Conservation (phyloP, 2,329 filamentous ascomycete species). For the Trichophyton equinum region DNA sequence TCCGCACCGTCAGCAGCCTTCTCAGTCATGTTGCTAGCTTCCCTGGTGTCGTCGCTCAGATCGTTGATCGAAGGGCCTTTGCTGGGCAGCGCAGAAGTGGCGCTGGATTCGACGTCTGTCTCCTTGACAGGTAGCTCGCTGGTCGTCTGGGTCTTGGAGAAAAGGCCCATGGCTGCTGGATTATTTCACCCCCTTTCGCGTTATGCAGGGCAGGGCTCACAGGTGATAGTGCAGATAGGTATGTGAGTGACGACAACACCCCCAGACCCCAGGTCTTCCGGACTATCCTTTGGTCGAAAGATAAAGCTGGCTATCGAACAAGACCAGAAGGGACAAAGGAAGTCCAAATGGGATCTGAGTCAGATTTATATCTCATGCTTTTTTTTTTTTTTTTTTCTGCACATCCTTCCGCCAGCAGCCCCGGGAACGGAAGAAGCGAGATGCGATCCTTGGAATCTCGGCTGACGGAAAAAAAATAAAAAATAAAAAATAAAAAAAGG, state of each 20-base stretch:
- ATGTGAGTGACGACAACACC: neutral
- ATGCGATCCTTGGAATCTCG: neutral
- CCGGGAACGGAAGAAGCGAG: neutral
- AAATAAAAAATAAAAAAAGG: neutral
- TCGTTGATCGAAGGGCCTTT: slow-evolving; percentile 3
- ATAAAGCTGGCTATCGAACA: neutral
- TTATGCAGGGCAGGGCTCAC: no score
- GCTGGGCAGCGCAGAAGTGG: slow-evolving; percentile 5
- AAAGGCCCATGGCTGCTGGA: neutral
- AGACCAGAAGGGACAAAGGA: neutral
- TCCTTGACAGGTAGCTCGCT: neutral
- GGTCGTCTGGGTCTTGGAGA: neutral
- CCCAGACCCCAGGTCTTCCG: neutral
- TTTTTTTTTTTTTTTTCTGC: neutral
- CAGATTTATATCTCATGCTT: neutral
- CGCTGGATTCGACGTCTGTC: neutral
- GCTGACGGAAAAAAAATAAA: neutral
- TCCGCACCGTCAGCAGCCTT: neutral
- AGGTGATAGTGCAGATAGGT: neutral
- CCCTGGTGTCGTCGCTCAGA: neutral
- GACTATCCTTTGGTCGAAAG: neutral
- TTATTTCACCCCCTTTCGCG: neutral
- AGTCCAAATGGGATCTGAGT: neutral
- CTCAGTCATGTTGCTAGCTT: neutral
- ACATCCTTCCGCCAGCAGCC: neutral